These are phyloP conservation scores for Gossypioides kirkii DNA, from an alignment of 345 rosid genomes.

Conservation along the genomic window DNA sequence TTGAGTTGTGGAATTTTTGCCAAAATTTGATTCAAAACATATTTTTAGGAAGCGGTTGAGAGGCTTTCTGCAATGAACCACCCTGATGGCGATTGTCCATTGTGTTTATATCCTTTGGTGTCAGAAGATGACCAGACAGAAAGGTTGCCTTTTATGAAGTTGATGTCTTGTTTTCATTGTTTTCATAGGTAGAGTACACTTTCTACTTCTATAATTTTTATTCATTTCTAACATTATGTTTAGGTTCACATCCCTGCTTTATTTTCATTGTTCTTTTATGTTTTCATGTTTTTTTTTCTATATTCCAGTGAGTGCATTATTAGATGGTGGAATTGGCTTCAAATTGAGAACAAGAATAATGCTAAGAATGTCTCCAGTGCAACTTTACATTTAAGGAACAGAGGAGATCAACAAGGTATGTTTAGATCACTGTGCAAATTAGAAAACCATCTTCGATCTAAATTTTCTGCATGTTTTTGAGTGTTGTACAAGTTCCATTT, in stretches of 20 bases:
- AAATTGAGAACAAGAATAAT: conserved; percentile 37
- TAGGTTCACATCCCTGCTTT: conserved; percentile 1
- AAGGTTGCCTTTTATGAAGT: conserved; percentile 78
- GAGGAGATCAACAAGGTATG: conserved; percentile 39
- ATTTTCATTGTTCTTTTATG: conserved; percentile 9
- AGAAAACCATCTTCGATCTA: not conserved
- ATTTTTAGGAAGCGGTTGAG: conserved; percentile 76
- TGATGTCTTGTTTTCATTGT: conserved; percentile 97
- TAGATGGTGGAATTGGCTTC: conserved; percentile 93
- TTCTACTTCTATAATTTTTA: conserved; percentile 1
- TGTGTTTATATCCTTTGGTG: conserved; percentile 71
- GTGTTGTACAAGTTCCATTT: not conserved
- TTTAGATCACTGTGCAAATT: not conserved
- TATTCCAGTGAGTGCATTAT: conserved; percentile 72
- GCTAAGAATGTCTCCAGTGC: conserved; percentile 22
- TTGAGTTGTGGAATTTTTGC: not conserved
- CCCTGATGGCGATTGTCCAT: conserved; percentile 83
- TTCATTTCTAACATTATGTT: not conserved
- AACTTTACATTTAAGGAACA: conserved; percentile 19
- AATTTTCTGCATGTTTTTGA: not conserved
- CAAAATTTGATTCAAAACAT: conserved; percentile 3
- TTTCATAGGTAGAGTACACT: conserved; percentile 62
- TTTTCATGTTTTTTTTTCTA: conserved; percentile 6
- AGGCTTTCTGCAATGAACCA: conserved; percentile 77
- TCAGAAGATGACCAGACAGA: conserved; percentile 40